Conservation (phyloP, 1,139 yeast species). For the Taphrina wiesneri region DNA sequence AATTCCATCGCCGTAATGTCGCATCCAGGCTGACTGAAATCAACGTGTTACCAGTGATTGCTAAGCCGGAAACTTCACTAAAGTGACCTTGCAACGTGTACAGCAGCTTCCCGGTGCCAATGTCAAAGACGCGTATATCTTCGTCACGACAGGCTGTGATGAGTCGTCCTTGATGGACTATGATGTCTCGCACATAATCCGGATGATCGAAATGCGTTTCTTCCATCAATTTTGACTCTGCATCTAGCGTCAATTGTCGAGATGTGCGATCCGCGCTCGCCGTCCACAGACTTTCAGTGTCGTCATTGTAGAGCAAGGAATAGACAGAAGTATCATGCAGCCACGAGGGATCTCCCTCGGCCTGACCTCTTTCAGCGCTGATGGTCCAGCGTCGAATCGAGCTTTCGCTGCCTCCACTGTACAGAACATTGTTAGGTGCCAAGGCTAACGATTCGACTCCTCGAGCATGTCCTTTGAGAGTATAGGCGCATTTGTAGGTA, state of each 20-base stretch:
- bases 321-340: slow-evolving; percentile 31
- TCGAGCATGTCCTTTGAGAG: slow-evolving; percentile 32
- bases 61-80: slow-evolving; percentile 25
- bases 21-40: slow-evolving; percentile 23
- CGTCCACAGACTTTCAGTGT: slow-evolving; percentile 17
- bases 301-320: slow-evolving; percentile 11
- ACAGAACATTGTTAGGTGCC: not conserved
- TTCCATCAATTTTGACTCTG: not conserved
- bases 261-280: slow-evolving; percentile 33
- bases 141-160: slow-evolving; percentile 36
- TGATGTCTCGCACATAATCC: slow-evolving; percentile 31
- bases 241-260: slow-evolving; percentile 4
- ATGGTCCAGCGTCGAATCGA: slow-evolving; percentile 24
- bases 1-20: slow-evolving; percentile 28
- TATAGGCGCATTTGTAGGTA: slow-evolving; percentile 5
- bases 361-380: slow-evolving; percentile 7
- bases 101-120: slow-evolving; percentile 25
- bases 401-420: slow-evolving; percentile 29
- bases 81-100: slow-evolving; percentile 27
- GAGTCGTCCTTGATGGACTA: not conserved
- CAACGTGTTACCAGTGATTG: slow-evolving; percentile 4
- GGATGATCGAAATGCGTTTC: slow-evolving; percentile 32
- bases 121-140: slow-evolving; percentile 27
- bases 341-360: slow-evolving; percentile 17
- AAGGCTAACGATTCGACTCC: slow-evolving; percentile 32